Evolutionary conservation across 306 rosid genomes (phyloP), one percentile per base, ranked within the genome.

Genomic region (Abrus pulchellus): DNA sequence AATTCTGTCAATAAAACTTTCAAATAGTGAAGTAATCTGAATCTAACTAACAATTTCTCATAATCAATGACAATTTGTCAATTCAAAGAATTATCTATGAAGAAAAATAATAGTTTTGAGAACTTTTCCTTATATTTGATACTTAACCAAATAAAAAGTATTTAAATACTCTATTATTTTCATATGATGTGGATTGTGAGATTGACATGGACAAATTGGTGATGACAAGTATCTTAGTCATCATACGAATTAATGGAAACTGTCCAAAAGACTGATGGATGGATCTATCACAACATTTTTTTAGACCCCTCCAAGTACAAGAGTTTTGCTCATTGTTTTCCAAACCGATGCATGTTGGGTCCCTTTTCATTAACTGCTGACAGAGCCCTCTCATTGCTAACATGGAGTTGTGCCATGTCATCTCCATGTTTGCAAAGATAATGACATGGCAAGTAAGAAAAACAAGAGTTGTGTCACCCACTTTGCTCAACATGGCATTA

Each of bases 401-500:
- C 40, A 73, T 53, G 80, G 48, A 52, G 41, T 43, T 4, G 32
- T 32, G 50, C 47, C 64, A 60, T 20, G 50, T 32, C 71, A 47
- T 60, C 53, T 12, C 53, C 59, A 32, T 49, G 68, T 54, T 32
- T 53, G 70, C 45, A 54, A 55, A 54, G 50, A 74, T 29, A 47
- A 30, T 41, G 60, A 29, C 69, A 55, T 41, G 60, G 38, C 69
- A 55, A 72, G 50, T 36, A 62, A 75, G 40, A 12, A 33, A 11
- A 38, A 77, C 49, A 1, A 34, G 29, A 74, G 68, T 38, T 28
- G 36, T 27, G 65, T 30, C 40, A 9, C 49, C 68, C 57, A 30
- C 54, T 73, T 81, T 53, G 68, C 20, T 41, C 20, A 70, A 44
- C 53, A 81, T 32, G 60, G 54, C 47, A 81, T 52, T 32, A 81